Base-by-base conservation (phyloP, 2,329 filamentous ascomycete genomes). In the Paraphaeosphaeria sporulosa region DNA sequence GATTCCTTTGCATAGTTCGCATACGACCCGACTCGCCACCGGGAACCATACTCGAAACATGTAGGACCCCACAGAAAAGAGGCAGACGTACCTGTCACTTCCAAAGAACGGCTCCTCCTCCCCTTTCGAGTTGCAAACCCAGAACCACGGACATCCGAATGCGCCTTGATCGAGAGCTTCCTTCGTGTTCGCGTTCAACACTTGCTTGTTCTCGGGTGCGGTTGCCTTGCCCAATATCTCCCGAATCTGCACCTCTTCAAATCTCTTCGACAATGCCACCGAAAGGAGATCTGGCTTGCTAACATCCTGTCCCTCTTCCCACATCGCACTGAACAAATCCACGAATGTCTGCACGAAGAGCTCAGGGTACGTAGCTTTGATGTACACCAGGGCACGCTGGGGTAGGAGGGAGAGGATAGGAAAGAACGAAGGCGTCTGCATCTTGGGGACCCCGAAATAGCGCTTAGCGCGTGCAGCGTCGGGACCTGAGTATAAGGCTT, bases 131-230 rank as follows among this genome's bases (percentile, higher is more conserved):
- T 90, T 87, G 19, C 81, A 83, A 3, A 88, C 90, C 84, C 87
- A 89, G 61, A 91, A 82, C 91, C 91, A 94, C 1, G 92, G 92
- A 52, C 87, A 87, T 0, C 92, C 92, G 76, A 91, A 94, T 0
- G 91, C 91, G 0, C 91, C 91, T 52, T 79, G 80, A 40, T 86
- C 84, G 17, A 92, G 74, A 0, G 86, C 89, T 64, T 83, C 82
- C 60, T 86, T 82, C 19, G 90, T 93, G 46, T 83, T 83, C 5
- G 77, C 79, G 60, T 84, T 84, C 30, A 92, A 77, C n/a, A 72
- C 77, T 58, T 83, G 76, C 71, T 87, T 87, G 67, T 78, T 79
- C 63, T 85, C 78, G 4, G 83, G 80, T 23, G 81, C 82, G 7
- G 71, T 77, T 0, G 84, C 82, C 0, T 83, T 86, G 3, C 78